Conservation (phyloP, 2,329 filamentous ascomycete species). For the Xylariaceae sp. region DNA sequence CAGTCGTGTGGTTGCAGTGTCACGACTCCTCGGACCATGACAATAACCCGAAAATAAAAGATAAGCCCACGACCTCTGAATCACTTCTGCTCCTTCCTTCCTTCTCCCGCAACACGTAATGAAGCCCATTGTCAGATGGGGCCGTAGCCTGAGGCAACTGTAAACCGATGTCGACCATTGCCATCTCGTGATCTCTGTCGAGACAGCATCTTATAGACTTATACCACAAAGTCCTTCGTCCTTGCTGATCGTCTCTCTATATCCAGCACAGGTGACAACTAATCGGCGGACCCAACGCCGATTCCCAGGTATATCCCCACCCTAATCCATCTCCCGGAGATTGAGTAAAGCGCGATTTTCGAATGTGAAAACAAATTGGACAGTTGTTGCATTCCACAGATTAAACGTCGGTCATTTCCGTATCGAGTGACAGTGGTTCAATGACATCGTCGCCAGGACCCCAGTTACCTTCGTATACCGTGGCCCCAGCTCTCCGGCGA, state of each 20-base stretch:
- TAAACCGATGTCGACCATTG: constrained; percentile 8
- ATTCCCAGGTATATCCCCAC: constrained; percentile 23
- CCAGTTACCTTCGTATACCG: constrained; percentile 93
- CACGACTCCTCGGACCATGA: not conserved
- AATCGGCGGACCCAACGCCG: constrained; percentile 26
- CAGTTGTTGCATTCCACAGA: constrained; percentile 16
- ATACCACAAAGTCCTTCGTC: constrained; percentile 19
- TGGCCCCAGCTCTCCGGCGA: constrained; percentile 80
- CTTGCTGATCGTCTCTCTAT: constrained; percentile 18
- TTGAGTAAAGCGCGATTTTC: constrained; percentile 28
- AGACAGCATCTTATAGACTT: constrained; percentile 17
- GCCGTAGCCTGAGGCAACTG: not conserved
- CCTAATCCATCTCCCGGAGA: constrained; percentile 29
- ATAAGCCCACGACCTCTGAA: not conserved
- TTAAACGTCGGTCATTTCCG: constrained; percentile 57
- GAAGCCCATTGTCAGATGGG: constrained; percentile 10
- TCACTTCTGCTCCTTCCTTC: not conserved
- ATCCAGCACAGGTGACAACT: constrained; percentile 31
- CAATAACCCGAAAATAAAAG: not conserved
- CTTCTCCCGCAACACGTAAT: not conserved
- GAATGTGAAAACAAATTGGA: constrained; percentile 22
- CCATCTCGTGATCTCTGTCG: constrained; percentile 10
- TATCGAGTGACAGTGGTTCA: constrained; percentile 40
- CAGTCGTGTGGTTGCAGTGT: not conserved
- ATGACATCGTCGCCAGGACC: constrained; percentile 61